These are phyloP conservation scores for Physcomitrellopsis africana DNA, from an alignment of 225 moss, liverwort and hornwort species.

Conservation along the genomic window DNA sequence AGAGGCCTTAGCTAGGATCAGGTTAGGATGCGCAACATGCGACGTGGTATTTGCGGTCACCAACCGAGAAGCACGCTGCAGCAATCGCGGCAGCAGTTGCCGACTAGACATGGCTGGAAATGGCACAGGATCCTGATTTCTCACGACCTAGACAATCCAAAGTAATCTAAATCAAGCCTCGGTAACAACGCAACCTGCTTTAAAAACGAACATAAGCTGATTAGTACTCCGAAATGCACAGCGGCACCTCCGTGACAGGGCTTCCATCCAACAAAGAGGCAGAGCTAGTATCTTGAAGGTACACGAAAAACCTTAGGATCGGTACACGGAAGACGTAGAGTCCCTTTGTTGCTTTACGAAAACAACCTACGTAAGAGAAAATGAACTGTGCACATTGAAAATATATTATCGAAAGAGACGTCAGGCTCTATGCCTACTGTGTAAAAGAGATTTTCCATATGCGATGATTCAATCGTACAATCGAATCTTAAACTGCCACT, in stretches of 20 bases:
- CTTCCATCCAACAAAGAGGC: too few species aligned
- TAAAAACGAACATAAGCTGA: constrained; percentile 11
- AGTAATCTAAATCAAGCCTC: constrained; percentile 20
- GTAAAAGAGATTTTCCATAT: constrained; percentile 1
- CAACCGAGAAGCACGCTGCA: constrained; percentile 41
- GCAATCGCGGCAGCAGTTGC: constrained; percentile 52
- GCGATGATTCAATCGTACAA: not conserved
- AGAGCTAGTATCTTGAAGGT: too few species aligned
- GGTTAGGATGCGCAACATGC: constrained; percentile 23
- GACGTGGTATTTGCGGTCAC: constrained; percentile 24
- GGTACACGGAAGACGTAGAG: not conserved
- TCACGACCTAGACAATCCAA: constrained; percentile 8
- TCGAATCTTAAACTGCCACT: not conserved
- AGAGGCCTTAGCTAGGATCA: constrained; percentile 21
- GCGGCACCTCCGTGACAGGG: not conserved
- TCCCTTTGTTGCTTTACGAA: not conserved
- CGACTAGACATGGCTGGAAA: constrained; percentile 48
- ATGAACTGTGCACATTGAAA: not conserved
- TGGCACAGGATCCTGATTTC: constrained; percentile 3
- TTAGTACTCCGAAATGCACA: constrained; percentile 11
- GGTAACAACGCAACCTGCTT: constrained; percentile 30
- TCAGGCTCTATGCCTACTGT: not conserved
- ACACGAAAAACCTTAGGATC: too few species aligned
- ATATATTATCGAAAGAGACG: not conserved
- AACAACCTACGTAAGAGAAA: not conserved